These are phyloP conservation scores for Wallacemonas sp. DNA, from an alignment of 208 protist genomes.

Conservation along the genomic window DNA sequence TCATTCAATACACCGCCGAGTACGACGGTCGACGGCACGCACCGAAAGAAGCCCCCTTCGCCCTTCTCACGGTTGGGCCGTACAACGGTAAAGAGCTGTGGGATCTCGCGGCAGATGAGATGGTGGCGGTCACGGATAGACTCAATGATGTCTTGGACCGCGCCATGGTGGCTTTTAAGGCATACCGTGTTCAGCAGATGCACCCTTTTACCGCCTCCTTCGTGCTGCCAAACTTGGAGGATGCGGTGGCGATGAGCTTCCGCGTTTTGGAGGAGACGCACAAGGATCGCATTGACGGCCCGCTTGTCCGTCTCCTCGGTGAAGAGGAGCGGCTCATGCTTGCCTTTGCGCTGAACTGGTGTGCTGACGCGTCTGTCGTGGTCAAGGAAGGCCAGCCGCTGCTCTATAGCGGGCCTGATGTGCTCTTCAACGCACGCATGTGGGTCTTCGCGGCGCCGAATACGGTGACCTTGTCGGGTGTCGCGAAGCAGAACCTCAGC, in stretches of 20 bases:
- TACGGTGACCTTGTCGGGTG: conserved; percentile 43
- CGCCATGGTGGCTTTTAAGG: conserved; percentile 39
- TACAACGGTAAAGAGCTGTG: conserved; percentile 67
- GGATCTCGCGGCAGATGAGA: conserved; percentile 57
- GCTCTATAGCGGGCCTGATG: conserved; percentile 70
- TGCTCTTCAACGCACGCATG: conserved; percentile 65
- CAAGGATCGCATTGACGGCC: conserved; percentile 45
- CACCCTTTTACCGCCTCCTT: conserved; percentile 69
- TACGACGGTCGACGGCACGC: conserved; percentile 65
- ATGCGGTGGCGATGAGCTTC: conserved; percentile 64
- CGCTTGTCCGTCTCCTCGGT: conserved; percentile 54
- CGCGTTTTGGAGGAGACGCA: conserved; percentile 56
- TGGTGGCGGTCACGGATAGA: conserved; percentile 52
- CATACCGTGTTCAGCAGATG: conserved; percentile 68
- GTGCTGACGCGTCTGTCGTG: conserved; percentile 58
- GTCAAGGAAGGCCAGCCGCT: conserved; percentile 20
- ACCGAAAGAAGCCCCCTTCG: conserved; percentile 72
- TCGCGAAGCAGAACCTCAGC: conserved; percentile 8
- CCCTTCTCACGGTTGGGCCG: conserved; percentile 63
- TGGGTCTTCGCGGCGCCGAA: conserved; percentile 74
- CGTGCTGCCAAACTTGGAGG: conserved; percentile 45
- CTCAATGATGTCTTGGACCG: conserved; percentile 35
- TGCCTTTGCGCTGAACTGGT: conserved; percentile 81
- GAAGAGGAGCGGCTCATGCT: conserved; percentile 56
- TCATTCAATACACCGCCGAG: conserved; percentile 40